Base-by-base conservation (phyloP, 805 yeast genomes). In the Candida pseudofarinosa region DNA sequence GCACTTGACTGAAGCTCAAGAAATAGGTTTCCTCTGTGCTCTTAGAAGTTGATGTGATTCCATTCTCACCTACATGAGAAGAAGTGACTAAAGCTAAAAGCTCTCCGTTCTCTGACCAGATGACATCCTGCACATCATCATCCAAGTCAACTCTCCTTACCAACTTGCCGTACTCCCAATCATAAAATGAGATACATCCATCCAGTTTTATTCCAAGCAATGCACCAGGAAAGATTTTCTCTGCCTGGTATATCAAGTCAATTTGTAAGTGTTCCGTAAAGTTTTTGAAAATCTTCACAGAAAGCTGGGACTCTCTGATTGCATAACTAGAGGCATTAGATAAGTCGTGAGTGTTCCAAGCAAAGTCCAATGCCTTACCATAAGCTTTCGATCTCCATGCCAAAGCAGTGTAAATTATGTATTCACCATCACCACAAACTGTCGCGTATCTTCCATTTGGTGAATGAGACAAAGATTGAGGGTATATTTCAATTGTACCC, bases 391-490 rank as follows among this genome's bases (percentile, higher is more conserved):
- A 89, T 71, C 99, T 81, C 99, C 99, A 93, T 1, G 98, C 98
- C 56, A 93, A 77, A 1, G 99, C 91, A 2, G 98, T 90, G 68
- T 91, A 93, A 42, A 93, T 84, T 54, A 91, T 88, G 63, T 88
- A 91, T 67, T 93, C 99, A 46, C 97, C 97, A 67, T 93, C 99
- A 59, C 99, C 99, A 37, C 91, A 85, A 39, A 93, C 97, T 19
- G 98, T 85, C 33, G 90, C 97, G 62, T 86, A 93, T 65, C 97
- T 81, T 50, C 99, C 99, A 61, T 93, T 93, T 49, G 98, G 97
- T 36, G 98, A 91, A 65, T 93, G 99, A 39, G 76, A 70, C 57
- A 93, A 75, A 46, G 85, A 77, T 48, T 86, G 85, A 41, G 99
- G 98, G 74, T 83, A 93, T 37, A 91, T 80, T 65, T 93, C 99